Conservation (phyloP, 331 rosid genomes). For the Malus hybrid region DNA sequence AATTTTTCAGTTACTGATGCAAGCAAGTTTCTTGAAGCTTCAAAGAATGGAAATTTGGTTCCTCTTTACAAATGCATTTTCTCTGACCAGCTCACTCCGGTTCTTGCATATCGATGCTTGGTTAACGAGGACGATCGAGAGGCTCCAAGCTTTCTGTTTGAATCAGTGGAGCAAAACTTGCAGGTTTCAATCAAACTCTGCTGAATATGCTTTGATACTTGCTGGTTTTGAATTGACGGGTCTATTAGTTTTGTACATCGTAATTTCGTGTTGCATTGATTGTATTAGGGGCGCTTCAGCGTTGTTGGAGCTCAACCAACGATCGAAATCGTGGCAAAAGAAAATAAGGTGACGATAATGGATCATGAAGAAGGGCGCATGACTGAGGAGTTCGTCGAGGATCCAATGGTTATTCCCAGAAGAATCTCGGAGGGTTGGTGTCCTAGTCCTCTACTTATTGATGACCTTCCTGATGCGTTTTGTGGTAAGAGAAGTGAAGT, state of each 20-base stretch:
- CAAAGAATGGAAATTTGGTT: constrained; percentile 56
- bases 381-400: constrained; percentile 50
- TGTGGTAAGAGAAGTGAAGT: constrained; percentile 43
- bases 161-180: constrained; percentile 60
- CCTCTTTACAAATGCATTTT: constrained; percentile 66
- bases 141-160: constrained; percentile 82
- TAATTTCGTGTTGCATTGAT: background rate
- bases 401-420: constrained; percentile 57
- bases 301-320: constrained; percentile 84
- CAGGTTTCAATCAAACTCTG: constrained; percentile 19
- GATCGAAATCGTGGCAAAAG: constrained; percentile 81
- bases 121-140: constrained; percentile 79
- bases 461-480: constrained; percentile 75
- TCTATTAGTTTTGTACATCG: background rate
- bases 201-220: constrained; percentile 7
- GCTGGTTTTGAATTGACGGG: background rate
- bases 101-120: constrained; percentile 33
- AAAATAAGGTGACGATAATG: constrained; percentile 55
- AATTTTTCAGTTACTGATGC: constrained; percentile 34
- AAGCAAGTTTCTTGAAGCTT: constrained; percentile 53
- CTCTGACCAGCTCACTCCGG: constrained; percentile 61
- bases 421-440: constrained; percentile 63
- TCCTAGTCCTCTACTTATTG: constrained; percentile 60
- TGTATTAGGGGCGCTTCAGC: constrained; percentile 69
- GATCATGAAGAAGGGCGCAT: constrained; percentile 51